Conservation (phyloP, 1,284 basidiomycete species). For the Calocybe gambosa region DNA sequence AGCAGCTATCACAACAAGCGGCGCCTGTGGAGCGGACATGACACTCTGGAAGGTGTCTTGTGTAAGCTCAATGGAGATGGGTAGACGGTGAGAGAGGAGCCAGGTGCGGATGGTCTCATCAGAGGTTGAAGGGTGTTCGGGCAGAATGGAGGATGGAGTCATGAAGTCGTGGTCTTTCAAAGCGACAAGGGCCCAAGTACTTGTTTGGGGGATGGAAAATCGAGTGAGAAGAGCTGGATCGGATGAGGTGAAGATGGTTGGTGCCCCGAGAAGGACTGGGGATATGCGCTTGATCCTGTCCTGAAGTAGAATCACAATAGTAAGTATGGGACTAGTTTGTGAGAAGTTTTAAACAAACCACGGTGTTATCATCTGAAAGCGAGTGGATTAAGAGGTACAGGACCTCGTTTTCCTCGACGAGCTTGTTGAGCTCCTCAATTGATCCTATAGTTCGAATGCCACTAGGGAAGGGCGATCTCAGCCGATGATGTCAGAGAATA, state of each 20-base stretch:
- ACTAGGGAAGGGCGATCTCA: conserved; percentile 23
- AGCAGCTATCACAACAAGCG: conserved; percentile 74
- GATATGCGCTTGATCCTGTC: conserved; percentile 30
- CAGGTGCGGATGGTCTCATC: conserved; percentile 37
- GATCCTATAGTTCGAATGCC: conserved; percentile 41
- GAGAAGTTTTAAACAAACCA: conserved; percentile 32
- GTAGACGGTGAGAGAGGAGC: conserved; percentile 64
- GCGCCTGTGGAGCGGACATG: conserved; percentile 69
- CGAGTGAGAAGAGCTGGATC: conserved; percentile 48
- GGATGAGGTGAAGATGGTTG: conserved; percentile 54
- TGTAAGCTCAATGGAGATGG: conserved; percentile 64
- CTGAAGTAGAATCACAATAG: conserved; percentile 15
- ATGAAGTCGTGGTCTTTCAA: conserved; percentile 65
- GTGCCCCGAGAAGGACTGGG: conserved; percentile 57
- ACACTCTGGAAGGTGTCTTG: conserved; percentile 72
- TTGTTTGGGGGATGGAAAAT: conserved; percentile 42
- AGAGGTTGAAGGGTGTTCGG: conserved; percentile 19
- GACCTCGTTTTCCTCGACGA: conserved; percentile 52
- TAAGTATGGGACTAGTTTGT: neutral
- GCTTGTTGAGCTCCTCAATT: conserved; percentile 40
- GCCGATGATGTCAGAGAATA: neutral
- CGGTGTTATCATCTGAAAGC: conserved; percentile 29
- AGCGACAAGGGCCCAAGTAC: conserved; percentile 58
- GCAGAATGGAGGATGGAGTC: conserved; percentile 34
- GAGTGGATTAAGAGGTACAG: conserved; percentile 74